Percentiles rank a stretch among this genome's conserved stretches.
phyloP scores from a whole-genome alignment of 2,329 filamentous ascomycete genomes.

The Neopestalotiopsis sp. region DNA sequence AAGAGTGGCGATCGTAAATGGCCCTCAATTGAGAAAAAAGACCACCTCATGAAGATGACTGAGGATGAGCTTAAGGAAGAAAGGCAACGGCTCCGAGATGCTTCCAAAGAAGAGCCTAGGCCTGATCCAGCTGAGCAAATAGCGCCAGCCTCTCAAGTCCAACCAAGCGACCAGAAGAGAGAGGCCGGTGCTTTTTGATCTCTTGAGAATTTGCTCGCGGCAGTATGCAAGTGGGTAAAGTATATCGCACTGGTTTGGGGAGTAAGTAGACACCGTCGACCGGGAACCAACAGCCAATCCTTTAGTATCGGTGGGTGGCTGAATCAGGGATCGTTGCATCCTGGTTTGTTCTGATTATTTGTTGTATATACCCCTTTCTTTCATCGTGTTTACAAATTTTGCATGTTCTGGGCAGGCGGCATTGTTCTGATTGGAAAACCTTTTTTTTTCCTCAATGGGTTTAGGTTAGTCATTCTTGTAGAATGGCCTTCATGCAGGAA shows the following conservation, averaged over 20 bases:
- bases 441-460: background rate
- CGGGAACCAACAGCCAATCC: too few relatives aligned
- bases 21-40: conserved; percentile 54
- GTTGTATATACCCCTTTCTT: background rate
- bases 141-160: conserved; percentile 7
- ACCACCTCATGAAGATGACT: conserved; percentile 49
- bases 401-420: background rate
- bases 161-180: conserved; percentile 7
- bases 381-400: background rate
- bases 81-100: background rate
- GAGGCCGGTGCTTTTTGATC: background rate
- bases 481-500: too few relatives aligned
- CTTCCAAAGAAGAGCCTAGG: background rate
- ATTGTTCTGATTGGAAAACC: background rate
- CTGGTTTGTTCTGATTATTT: too few relatives aligned
- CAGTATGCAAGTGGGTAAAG: too few relatives aligned
- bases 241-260: too few relatives aligned
- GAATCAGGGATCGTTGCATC: too few relatives aligned
- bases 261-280: background rate
- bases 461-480: too few relatives aligned
- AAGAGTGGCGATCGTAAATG: conserved; percentile 39
- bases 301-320: too few relatives aligned
- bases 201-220: background rate
- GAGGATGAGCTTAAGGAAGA: conserved; percentile 20
- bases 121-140: conserved; percentile 13